These are phyloP conservation scores for Xylariaceae sp. DNA, from an alignment of 2,329 filamentous ascomycete species.

Conservation along the genomic window DNA sequence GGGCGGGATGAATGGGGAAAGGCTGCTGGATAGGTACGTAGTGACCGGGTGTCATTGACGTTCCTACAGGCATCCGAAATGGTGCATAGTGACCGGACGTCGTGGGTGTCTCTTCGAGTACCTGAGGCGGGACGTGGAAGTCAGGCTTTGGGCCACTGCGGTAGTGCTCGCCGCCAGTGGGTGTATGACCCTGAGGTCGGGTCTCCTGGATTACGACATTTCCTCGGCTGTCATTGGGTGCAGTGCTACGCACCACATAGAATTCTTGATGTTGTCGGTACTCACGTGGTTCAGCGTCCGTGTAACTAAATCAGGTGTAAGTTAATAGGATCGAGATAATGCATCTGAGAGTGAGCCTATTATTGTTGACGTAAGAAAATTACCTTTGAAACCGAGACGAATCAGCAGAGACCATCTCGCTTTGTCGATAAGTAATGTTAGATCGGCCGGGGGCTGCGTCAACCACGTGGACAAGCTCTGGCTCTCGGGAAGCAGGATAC, in stretches of 20 bases:
- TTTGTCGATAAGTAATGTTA: slow-evolving; percentile 6
- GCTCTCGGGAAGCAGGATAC: slow-evolving; percentile 8
- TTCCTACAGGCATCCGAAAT: too few species aligned
- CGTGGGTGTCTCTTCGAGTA: too few species aligned
- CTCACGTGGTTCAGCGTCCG: slow-evolving; percentile 2
- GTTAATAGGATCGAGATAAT: slow-evolving; percentile 1
- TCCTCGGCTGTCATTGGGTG: slow-evolving; percentile 1
- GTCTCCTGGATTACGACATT: slow-evolving; percentile 8
- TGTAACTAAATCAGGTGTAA: slow-evolving; percentile 16
- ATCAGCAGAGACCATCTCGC: slow-evolving; percentile 8
- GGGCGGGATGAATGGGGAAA: slow-evolving; percentile 17
- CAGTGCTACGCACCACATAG: slow-evolving; percentile 1
- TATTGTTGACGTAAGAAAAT: slow-evolving; percentile 9
- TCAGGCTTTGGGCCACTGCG: background rate
- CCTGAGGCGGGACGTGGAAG: too few species aligned
- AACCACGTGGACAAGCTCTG: slow-evolving; percentile 12
- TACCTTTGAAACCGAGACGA: slow-evolving; percentile 19
- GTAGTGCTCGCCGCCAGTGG: slow-evolving; percentile 14
- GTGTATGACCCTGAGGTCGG: slow-evolving; percentile 1
- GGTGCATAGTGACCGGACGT: too few species aligned
- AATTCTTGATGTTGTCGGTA: slow-evolving; percentile 8
- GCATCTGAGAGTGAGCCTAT: background rate
- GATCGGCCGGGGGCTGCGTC: slow-evolving; percentile 12
- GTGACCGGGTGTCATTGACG: too few species aligned
- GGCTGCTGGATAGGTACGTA: slow-evolving; percentile 10